Conservation (phyloP, 371 early-diverging fungal genomes). For the Mucor velutinosus region DNA sequence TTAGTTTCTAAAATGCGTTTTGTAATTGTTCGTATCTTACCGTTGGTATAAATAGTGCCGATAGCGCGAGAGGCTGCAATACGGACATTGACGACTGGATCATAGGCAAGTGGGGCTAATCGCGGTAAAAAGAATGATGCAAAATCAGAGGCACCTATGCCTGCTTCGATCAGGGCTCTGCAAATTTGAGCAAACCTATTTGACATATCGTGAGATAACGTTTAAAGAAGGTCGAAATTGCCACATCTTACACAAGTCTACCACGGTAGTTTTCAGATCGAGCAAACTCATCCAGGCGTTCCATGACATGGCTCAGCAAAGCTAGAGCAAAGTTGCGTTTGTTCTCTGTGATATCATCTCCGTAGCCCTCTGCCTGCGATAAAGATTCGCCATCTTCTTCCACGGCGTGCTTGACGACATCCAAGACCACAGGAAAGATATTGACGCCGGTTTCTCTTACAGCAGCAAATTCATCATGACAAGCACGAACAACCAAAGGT, state of each 20-base stretch:
- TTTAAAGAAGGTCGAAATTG: not conserved
- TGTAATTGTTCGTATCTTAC: conserved; percentile 5
- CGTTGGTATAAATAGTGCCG: conserved; percentile 30
- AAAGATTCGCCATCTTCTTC: conserved; percentile 50
- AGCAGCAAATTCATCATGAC: conserved; percentile 59
- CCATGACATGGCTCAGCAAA: conserved; percentile 52
- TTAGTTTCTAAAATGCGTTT: not conserved
- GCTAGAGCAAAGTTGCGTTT: conserved; percentile 43
- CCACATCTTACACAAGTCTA: conserved; percentile 37
- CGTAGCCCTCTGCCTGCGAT: conserved; percentile 33
- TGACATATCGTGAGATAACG: not conserved
- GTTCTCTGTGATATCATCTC: conserved; percentile 37
- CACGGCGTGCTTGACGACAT: conserved; percentile 49
- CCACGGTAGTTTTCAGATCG: conserved; percentile 45
- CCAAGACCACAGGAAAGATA: conserved; percentile 51
- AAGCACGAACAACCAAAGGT: conserved; percentile 57
- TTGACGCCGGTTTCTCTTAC: conserved; percentile 60
- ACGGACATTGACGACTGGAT: conserved; percentile 44
- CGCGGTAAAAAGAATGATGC: conserved; percentile 38
- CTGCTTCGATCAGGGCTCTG: conserved; percentile 32
- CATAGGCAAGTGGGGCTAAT: conserved; percentile 34
- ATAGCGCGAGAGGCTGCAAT: conserved; percentile 38
- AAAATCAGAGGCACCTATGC: conserved; percentile 34
- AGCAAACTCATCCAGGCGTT: conserved; percentile 48
- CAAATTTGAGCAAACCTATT: conserved; percentile 43